Base-by-base conservation (phyloP, 352 stramenopile genomes). In the Salisapilia sapeloensis region DNA sequence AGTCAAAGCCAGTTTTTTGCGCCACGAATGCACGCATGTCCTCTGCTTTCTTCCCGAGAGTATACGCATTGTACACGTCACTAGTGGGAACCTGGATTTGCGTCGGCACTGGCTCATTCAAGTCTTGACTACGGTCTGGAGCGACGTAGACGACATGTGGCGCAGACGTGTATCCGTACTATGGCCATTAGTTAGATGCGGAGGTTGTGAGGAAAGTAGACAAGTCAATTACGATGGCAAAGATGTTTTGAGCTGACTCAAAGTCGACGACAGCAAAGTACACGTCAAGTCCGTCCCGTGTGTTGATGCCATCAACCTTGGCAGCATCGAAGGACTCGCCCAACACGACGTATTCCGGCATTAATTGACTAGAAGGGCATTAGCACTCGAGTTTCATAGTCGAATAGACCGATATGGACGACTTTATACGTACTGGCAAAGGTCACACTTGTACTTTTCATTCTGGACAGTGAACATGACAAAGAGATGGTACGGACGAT, bases 51-150 rank as follows among this genome's bases (percentile, higher is more conserved):
- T 79, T 82, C 40, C 75, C 71, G 31, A 63, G 49, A 30, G 69
- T 65, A 49, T 86, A 85, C 12, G 85, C 50, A 45, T 82, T 86
- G 54, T 77, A 85, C 24, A 84, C 42, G 48, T 90, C 52, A 30
- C 58, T 39, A 12, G 56, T 40, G 6, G 56, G 46, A 17, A 77
- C 36, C 42, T 66, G 51, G 20, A 61, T 28, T 56, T 85, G 86
- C 24, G 45, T 48, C 4, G 66, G 53, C 29, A 58, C 30, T 20
- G 35, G 37, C 19, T 79, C 58, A 13, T 63, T 70, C 1, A 44
- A 51, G 42, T 84, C 70, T 9, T 55, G 35, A 13, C 47, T 50
- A 32, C 53, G 55, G 40, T 87, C 65, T 8, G 75, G 75, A 14
- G 44, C 66, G 13, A 87, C 34, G 46, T 90, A 87, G 29, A 66